phyloP scores from a whole-genome alignment of 2,329 filamentous ascomycete species.

The Cladophialophora immunda region DNA sequence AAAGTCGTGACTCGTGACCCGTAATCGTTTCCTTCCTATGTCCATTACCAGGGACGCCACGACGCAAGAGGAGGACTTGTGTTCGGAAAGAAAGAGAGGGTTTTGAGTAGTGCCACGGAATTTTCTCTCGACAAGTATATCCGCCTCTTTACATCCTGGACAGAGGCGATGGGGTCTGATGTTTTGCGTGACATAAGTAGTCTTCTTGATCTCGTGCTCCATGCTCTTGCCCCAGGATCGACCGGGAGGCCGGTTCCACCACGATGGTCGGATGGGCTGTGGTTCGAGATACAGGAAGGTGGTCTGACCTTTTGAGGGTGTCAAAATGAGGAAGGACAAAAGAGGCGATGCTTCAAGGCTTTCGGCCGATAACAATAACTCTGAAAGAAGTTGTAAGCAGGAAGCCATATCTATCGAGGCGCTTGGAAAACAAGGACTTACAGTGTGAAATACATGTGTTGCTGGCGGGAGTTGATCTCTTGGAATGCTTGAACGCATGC shows the following conservation, averaged over 20 bases:
- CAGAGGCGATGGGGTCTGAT: neutral
- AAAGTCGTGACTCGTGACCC: neutral
- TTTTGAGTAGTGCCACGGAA: neutral
- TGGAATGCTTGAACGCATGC: constrained; percentile 34
- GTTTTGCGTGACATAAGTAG: neutral
- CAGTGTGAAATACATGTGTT: constrained; percentile 31
- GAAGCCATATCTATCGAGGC: neutral
- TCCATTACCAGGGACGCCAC: neutral
- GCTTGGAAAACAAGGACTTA: constrained; percentile 12
- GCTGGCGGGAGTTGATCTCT: constrained; percentile 35
- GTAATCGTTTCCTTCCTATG: neutral
- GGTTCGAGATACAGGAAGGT: neutral
- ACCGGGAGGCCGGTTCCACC: neutral
- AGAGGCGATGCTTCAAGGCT: constrained; percentile 29
- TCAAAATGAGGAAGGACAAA: neutral
- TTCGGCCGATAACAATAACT: constrained; percentile 35
- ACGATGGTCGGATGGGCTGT: neutral
- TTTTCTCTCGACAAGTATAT: neutral
- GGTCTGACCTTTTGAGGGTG: neutral
- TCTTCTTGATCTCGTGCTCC: neutral
- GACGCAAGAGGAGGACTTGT: neutral
- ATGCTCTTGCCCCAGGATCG: neutral
- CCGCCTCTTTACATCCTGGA: neutral
- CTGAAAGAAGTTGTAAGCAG: constrained; percentile 27
- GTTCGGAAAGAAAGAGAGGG: neutral